Evolutionary conservation across 768 basidiomycete species (phyloP).

Genomic region (Boletales sp.): DNA sequence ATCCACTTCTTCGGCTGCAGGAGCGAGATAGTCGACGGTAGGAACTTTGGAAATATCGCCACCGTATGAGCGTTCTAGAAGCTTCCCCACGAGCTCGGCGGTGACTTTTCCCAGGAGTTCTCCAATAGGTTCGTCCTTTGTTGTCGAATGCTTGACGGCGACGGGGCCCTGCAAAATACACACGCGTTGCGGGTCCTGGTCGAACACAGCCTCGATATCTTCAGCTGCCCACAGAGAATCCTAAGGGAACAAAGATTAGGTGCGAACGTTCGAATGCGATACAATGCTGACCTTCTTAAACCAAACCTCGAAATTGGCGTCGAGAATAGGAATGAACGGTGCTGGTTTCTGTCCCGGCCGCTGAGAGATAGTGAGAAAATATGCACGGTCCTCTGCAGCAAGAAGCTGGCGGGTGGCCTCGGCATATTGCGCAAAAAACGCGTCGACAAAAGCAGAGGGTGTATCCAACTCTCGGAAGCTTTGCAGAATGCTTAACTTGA

Average conservation of each 20-base stretch:
- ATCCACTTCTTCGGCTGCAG: slow-evolving; percentile 38
- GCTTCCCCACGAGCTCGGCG: slow-evolving; percentile 66
- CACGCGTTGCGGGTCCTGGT: slow-evolving; percentile 97
- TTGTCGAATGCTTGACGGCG: slow-evolving; percentile 80
- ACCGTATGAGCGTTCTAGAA: slow-evolving; percentile 73
- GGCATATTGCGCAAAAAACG: slow-evolving; percentile 85
- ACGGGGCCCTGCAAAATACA: slow-evolving; percentile 98
- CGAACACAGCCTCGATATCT: slow-evolving; percentile 98
- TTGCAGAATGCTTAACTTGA: slow-evolving; percentile 80
- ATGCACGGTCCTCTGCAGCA: slow-evolving; percentile 89
- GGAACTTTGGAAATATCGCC: slow-evolving; percentile 78
- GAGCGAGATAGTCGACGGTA: slow-evolving; percentile 77
- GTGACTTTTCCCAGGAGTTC: slow-evolving; percentile 90
- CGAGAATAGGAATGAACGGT: slow-evolving; percentile 95
- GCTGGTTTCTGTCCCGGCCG: slow-evolving; percentile 97
- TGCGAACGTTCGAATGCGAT: not conserved
- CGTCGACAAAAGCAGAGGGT: slow-evolving; percentile 69
- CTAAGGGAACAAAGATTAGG: slow-evolving; percentile 35
- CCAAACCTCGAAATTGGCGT: slow-evolving; percentile 94
- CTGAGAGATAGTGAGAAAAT: slow-evolving; percentile 94
- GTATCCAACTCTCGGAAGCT: slow-evolving; percentile 84
- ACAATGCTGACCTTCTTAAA: slow-evolving; percentile 85
- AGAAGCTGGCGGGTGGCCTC: slow-evolving; percentile 82
- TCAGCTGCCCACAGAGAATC: slow-evolving; percentile 98
- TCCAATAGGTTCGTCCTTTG: slow-evolving; percentile 92